Percentiles rank a stretch among this genome's conserved stretches.
Conservation (phyloP, 345 rosid species). For the Rhizophora apiculata region DNA sequence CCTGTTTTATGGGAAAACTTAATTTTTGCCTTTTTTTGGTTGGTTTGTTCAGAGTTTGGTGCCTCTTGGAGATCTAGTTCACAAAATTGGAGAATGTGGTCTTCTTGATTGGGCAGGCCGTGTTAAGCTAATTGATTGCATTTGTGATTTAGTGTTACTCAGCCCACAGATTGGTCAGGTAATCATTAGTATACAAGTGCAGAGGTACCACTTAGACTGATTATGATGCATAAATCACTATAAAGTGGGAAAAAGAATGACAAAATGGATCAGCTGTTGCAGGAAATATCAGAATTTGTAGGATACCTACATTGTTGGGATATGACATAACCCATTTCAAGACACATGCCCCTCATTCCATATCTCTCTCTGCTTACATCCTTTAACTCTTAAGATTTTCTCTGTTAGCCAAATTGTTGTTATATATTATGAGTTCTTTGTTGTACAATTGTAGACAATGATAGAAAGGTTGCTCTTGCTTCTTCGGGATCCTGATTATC, state of each 20-base stretch:
- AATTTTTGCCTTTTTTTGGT: constrained; percentile 1
- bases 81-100: constrained; percentile 63
- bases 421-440: not conserved
- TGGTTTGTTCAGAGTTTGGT: constrained; percentile 49
- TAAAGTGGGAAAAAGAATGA: not conserved
- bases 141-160: constrained; percentile 62
- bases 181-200: constrained; percentile 13
- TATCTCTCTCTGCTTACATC: not conserved
- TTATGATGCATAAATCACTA: not conserved
- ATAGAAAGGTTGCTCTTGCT: constrained; percentile 61
- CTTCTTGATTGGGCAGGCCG: constrained; percentile 90
- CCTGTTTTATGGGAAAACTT: no score
- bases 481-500: constrained; percentile 83
- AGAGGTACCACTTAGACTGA: not conserved
- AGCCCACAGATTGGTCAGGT: constrained; percentile 87
- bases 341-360: not conserved
- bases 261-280: not conserved
- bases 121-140: constrained; percentile 64
- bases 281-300: not conserved
- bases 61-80: constrained; percentile 57
- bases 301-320: not conserved
- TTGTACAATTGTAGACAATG: constrained; percentile 51
- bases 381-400: not conserved
- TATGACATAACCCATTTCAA: not conserved
- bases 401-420: not conserved